These are phyloP conservation scores for Hymenoscyphus salicellus DNA, from an alignment of 2,329 filamentous ascomycete genomes.

Conservation along the genomic window DNA sequence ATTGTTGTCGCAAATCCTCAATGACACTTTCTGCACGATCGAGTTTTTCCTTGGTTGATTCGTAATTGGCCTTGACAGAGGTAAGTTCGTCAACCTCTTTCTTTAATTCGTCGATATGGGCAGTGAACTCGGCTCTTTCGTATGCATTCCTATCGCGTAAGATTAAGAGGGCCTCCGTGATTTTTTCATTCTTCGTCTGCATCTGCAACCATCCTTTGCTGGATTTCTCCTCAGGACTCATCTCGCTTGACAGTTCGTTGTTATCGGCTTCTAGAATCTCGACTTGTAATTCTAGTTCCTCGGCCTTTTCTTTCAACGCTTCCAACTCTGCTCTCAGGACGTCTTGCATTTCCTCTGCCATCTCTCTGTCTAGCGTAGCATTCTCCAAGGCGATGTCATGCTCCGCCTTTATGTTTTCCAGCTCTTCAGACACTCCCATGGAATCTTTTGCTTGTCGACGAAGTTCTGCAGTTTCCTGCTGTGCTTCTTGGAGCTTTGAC, in stretches of 20 bases:
- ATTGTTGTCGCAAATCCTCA: conserved; percentile 83
- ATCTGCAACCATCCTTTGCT: conserved; percentile 88
- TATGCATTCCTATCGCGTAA: conserved; percentile 85
- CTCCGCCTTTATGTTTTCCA: conserved; percentile 75
- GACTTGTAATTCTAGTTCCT: conserved; percentile 84
- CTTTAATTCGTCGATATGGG: conserved; percentile 71
- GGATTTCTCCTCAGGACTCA: conserved; percentile 82
- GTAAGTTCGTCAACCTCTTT: conserved; percentile 68
- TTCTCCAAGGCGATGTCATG: conserved; percentile 83
- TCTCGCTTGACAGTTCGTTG: conserved; percentile 74
- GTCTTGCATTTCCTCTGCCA: conserved; percentile 92
- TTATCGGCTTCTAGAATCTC: conserved; percentile 88
- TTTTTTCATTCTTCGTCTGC: conserved; percentile 83
- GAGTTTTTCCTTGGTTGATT: conserved; percentile 69
- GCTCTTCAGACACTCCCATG: conserved; percentile 63
- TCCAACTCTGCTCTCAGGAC: conserved; percentile 78
- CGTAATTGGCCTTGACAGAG: conserved; percentile 65
- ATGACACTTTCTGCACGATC: conserved; percentile 69
- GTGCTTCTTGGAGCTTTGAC: conserved; percentile 79
- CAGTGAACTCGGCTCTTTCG: conserved; percentile 74
- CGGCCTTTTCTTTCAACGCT: conserved; percentile 67
- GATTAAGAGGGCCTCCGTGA: conserved; percentile 79
- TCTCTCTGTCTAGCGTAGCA: conserved; percentile 85
- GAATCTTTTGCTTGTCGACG: conserved; percentile 76
- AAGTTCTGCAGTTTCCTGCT: conserved; percentile 73